Base-by-base conservation (phyloP, 345 rosid genomes). In the Populus tremula region DNA sequence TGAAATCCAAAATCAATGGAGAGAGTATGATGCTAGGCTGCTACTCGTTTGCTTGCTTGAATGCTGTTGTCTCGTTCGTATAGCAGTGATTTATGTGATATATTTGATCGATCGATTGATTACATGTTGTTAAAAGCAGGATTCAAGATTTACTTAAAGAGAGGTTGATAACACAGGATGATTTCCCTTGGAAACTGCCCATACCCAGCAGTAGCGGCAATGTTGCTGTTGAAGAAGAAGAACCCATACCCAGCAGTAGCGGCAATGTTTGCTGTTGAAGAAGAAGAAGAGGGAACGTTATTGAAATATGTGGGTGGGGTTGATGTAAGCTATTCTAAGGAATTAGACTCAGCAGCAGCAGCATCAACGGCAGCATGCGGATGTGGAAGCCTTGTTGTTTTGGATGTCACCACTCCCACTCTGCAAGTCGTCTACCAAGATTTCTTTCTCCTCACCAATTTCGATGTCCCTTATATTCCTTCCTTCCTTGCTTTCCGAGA, bases 401-500 rank as follows among this genome's bases (percentile, higher is more conserved):
- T 92, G 79, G 89, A 92, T 78, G 74, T 93, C 39, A 80, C 67
- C 23, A 80, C 87, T 79, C 83, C 87, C 16, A 73, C 29, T 8
- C 66, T 62, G 66, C 67, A 80, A 74, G 84, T 91, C 12, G 88
- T 93, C 59, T 84, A 89, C 72, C 81, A 89, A 31, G 92, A 92
- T 35, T 88, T 80, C 38, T 83, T 85, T 71, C 43, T 84, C 14
- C 77, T 88, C 83, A 85, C 75, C 18, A 16, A 47, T 14, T 90
- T 86, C 18, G 77, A 75, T 70, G 89, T 93, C 31, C 96, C 98
- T 71, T 96, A 96, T 66, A 84, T 90, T 18, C 89, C 97, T 31
- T 94, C 92, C 50, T 96, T 92, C 85, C 98, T 93, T 59, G 96
- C 98, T 76, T 92, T 93, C 83, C 88, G 99, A 36, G 98, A 95